Evolutionary conservation across 2,329 filamentous ascomycete genomes (phyloP).

Genomic region (Penicillium hesseltinei): DNA sequence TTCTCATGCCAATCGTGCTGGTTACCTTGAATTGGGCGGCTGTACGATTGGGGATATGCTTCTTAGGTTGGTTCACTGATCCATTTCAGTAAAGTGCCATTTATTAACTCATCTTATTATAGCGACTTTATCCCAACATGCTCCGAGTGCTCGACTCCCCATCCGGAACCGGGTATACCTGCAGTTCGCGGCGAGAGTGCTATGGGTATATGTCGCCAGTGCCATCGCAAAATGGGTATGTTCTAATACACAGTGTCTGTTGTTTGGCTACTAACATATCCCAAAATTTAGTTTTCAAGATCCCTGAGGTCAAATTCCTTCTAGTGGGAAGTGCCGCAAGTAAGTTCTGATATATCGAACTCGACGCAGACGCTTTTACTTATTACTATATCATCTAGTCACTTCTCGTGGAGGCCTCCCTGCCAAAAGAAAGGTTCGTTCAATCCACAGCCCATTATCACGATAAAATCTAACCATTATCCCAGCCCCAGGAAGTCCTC

Average conservation of each 20-base stretch:
- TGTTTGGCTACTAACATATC: not conserved
- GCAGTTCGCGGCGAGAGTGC: constrained; percentile 71
- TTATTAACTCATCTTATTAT: constrained; percentile 6
- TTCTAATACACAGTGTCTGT: not conserved
- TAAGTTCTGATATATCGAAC: constrained; percentile 24
- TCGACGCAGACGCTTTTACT: not conserved
- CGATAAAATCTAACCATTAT: not conserved
- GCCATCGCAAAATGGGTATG: constrained; percentile 72
- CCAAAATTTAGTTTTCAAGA: constrained; percentile 57
- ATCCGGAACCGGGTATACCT: constrained; percentile 61
- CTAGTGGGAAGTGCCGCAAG: constrained; percentile 61
- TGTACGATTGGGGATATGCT: constrained; percentile 75
- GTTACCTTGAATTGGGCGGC: constrained; percentile 73
- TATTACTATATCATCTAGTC: constrained; percentile 17
- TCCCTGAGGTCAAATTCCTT: constrained; percentile 76
- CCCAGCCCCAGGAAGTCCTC: constrained; percentile 50
- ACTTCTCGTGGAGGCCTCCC: constrained; percentile 31
- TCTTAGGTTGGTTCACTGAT: constrained; percentile 52
- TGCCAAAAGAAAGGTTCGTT: constrained; percentile 39
- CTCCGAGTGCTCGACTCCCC: constrained; percentile 68
- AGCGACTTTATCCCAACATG: constrained; percentile 80
- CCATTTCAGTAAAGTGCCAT: not conserved
- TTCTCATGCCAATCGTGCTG: constrained; percentile 68
- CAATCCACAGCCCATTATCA: not conserved
- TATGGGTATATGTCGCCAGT: constrained; percentile 74